Percentiles rank a stretch among this genome's conserved stretches.
Conservation (phyloP, 148 eudicot genomes). For the Drosera capensis region DNA sequence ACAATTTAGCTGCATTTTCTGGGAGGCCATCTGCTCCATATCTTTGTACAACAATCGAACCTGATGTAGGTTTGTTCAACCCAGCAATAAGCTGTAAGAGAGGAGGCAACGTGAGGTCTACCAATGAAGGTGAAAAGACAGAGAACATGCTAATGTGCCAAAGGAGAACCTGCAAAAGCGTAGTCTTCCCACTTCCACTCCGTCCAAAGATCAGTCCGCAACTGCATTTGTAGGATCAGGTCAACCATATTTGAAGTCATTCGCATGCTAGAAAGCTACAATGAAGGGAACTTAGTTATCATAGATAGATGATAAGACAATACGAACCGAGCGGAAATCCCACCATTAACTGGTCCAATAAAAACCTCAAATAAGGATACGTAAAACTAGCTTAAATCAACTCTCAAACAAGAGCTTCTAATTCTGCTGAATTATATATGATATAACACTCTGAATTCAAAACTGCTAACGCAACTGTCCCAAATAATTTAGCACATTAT, state of each 20-base stretch:
- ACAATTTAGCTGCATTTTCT: slow-evolving; percentile 29
- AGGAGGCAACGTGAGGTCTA: slow-evolving; percentile 2
- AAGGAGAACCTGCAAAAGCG: slow-evolving; percentile 76
- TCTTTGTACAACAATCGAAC: slow-evolving; percentile 58
- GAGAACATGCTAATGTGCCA: slow-evolving; percentile 1
- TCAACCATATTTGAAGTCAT: neutral
- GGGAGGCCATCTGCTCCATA: slow-evolving; percentile 51
- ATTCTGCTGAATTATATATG: no score
- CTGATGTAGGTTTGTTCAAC: slow-evolving; percentile 79
- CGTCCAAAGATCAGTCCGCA: slow-evolving; percentile 92
- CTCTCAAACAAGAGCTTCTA: no score
- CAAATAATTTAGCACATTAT: no score
- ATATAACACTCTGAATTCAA: no score
- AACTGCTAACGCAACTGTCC: no score
- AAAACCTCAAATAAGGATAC: no score
- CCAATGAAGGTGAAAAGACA: neutral
- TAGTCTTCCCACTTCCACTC: slow-evolving; percentile 98
- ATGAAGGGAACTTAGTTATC: neutral
- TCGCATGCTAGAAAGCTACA: neutral
- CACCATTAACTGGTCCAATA: no score
- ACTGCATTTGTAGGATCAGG: slow-evolving; percentile 23
- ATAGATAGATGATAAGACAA: no score
- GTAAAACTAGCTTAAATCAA: no score
- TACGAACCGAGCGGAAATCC: no score
- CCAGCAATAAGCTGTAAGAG: slow-evolving; percentile 83